Base-by-base conservation (phyloP, 2,329 filamentous ascomycete genomes). In the Cytospora piceae region DNA sequence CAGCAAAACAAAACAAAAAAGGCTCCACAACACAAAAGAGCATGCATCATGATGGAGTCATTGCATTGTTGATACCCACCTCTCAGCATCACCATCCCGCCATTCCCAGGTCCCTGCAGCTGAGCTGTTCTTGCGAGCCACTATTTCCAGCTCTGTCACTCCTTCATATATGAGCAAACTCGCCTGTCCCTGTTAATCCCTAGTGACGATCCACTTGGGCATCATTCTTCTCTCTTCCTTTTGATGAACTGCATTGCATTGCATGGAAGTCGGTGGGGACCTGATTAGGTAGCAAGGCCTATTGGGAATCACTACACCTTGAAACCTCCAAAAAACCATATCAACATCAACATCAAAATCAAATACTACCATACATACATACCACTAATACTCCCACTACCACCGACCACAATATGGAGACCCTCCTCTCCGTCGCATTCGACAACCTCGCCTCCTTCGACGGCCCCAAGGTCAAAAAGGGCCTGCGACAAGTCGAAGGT, bases 361-460 rank as follows among this genome's bases (percentile, higher is more conserved):
- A 6, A 58, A 63, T 46, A 34, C 34, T 46, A 52, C 37, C 34
- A 31, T 56, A 31, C 24, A 56, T 14, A 34, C 52, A 58, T 53
- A 42, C 52, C 52, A 39, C 39, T 49, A 55, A 60, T 9, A 32
- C 31, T 5, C 29, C 29, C 32, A 37, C 24, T 42, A 46, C 34
- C 58, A 29, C 11, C 24, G 20, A n/a, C 39, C 57, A 27, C 52
- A 78, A 72, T 73, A 98, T 98, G 95, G 95, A 98, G 81, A 88
- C 91, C 61, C 86, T 98, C 32, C 84, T 98, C 64, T 96, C 93
- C 54, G 88, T 96, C 76, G 93, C 94, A 68, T 98, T 98, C 79
- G 94, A 97, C 82, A 96, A 96, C 79, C 90, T 97, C 70, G 96
- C 94, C 68, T 97, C 94, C 58, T 94, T 94, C 77, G 93, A 97